Conservation (phyloP, 257 asterid genomes). For the Lycium barbarum region DNA sequence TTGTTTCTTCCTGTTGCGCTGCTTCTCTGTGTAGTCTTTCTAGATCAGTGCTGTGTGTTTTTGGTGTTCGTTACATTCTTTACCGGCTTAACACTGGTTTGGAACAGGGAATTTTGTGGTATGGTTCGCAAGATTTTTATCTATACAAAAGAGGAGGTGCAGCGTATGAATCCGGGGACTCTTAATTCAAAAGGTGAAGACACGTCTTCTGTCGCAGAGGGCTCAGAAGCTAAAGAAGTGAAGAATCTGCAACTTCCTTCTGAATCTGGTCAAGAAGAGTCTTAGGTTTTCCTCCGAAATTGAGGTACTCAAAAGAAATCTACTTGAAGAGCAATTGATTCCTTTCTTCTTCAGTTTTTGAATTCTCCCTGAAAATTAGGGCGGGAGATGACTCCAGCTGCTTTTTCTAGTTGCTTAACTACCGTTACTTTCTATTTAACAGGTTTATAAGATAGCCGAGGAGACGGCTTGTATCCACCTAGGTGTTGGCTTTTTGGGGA, state of each 20-base stretch:
- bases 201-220: slow-evolving; percentile 66
- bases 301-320: slow-evolving; percentile 34
- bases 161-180: slow-evolving; percentile 81
- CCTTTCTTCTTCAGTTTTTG: background rate
- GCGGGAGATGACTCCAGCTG: background rate
- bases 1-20: background rate
- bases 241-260: slow-evolving; percentile 64
- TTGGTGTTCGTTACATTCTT: slow-evolving; percentile 19
- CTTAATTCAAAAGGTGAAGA: slow-evolving; percentile 74
- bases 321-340: background rate
- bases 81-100: background rate
- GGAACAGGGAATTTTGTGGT: slow-evolving; percentile 79
- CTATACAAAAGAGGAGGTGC: slow-evolving; percentile 86
- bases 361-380: background rate
- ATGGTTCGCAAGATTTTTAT: slow-evolving; percentile 90
- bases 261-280: slow-evolving; percentile 57
- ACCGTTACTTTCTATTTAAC: background rate
- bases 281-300: slow-evolving; percentile 39
- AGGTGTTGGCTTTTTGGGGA: slow-evolving; percentile 44
- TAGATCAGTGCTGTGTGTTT: background rate
- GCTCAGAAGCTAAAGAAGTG: slow-evolving; percentile 61
- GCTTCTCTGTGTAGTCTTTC: background rate
- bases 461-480: slow-evolving; percentile 26
- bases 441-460: slow-evolving; percentile 3
- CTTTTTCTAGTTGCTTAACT: background rate